These are phyloP conservation scores for Musa balbisiana DNA, from an alignment of 202 grass and related monocot species.

Conservation along the genomic window DNA sequence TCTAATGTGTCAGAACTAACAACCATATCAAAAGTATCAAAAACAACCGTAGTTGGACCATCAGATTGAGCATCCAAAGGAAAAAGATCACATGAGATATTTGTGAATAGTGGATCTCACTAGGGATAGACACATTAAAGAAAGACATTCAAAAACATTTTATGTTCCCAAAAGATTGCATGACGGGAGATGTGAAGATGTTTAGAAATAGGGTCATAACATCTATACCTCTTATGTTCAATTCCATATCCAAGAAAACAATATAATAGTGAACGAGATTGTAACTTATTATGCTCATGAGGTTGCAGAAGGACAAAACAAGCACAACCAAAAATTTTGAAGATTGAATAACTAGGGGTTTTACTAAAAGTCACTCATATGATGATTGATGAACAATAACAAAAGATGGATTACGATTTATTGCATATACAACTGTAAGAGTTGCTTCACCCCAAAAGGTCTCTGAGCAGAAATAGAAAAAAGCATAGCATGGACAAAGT, in stretches of 20 bases:
- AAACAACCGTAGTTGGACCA: too few relatives aligned
- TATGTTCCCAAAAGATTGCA: too few relatives aligned
- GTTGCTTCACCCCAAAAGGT: not conserved
- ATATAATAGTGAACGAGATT: not conserved
- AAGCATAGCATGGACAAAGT: not conserved
- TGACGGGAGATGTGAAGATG: too few relatives aligned
- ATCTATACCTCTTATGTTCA: not conserved
- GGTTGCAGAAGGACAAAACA: not conserved
- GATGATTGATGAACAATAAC: not conserved
- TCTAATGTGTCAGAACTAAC: too few relatives aligned
- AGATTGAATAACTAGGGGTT: not conserved
- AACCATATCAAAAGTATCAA: too few relatives aligned
- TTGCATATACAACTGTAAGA: not conserved
- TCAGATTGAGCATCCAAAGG: too few relatives aligned
- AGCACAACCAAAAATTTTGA: not conserved
- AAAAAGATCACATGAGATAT: too few relatives aligned
- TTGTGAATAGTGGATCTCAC: too few relatives aligned
- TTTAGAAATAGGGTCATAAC: not conserved
- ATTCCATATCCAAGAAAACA: slow-evolving; percentile 1
- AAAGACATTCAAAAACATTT: too few relatives aligned
- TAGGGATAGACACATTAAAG: too few relatives aligned
- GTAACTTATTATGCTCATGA: not conserved
- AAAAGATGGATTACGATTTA: not conserved
- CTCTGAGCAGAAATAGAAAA: not conserved
- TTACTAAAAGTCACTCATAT: not conserved